Conservation (phyloP, 257 asterid species). For the Plectranthus barbatus region DNA sequence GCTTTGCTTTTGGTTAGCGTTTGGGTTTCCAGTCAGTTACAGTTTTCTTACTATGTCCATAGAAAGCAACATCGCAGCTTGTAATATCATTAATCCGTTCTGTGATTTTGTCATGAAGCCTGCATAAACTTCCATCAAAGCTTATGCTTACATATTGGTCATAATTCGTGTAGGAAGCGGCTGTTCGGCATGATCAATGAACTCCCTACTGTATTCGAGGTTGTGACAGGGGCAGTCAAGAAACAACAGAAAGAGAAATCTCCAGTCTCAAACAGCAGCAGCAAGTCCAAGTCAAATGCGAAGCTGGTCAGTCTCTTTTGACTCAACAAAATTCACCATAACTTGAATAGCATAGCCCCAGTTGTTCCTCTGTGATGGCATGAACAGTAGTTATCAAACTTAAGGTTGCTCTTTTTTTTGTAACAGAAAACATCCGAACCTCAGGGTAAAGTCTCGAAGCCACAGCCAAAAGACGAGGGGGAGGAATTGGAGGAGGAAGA, state of each 20-base stretch:
- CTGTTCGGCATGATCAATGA: conserved; percentile 81
- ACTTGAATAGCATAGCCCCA: not conserved
- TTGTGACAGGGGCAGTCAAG: conserved; percentile 56
- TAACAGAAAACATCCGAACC: conserved; percentile 30
- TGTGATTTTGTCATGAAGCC: not conserved
- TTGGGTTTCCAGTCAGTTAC: not conserved
- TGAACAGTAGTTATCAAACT: not conserved
- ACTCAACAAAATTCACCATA: not conserved
- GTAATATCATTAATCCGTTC: not conserved
- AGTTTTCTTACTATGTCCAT: not conserved
- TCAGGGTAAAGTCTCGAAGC: conserved; percentile 32
- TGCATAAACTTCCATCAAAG: not conserved
- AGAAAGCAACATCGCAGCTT: not conserved
- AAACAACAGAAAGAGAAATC: conserved; percentile 67
- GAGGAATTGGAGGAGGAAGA: conserved; percentile 56
- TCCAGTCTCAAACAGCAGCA: conserved; percentile 42
- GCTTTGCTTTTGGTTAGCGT: no score
- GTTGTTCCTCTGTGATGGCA: no score
- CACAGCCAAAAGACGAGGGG: conserved; percentile 43
- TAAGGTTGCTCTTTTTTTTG: conserved; percentile 1
- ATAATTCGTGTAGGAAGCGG: conserved; percentile 44
- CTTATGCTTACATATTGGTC: not conserved
- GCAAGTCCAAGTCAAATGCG: conserved; percentile 54
- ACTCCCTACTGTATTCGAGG: conserved; percentile 74
- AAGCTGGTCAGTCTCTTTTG: conserved; percentile 35